Base-by-base conservation (phyloP, 129 eudicot species). In the Helianthus tuberosus region DNA sequence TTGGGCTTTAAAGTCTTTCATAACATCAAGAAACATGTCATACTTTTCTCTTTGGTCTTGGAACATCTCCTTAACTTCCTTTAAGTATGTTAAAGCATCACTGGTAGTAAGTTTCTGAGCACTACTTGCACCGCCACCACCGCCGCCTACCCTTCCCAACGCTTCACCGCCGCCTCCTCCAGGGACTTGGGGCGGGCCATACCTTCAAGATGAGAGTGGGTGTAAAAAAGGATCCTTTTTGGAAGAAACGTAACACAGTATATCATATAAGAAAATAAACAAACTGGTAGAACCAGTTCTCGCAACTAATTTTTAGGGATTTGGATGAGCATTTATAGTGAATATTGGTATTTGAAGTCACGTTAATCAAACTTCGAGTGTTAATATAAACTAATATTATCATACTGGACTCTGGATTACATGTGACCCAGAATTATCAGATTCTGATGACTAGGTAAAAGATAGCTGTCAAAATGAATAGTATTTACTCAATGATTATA, bases 1-100 rank as follows among this genome's bases (percentile, higher is more conserved):
- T 88, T 90, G 97, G 66, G 98, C 98, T 84, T 94, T 94, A 54
- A 90, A 90, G 78, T 90, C 93, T 79, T 90, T 90, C 96, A 90
- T 90, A 55, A 90, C 91, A 62, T 90, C 93, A 77, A 90, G 96
- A 60, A 90, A 90, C 82, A 81, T 88, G 73, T 85, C 91, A 64
- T 90, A 94, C 69, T 90, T 94, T 50, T 88, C 98, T 71, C 93
- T 81, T 69, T 94, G 91, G 68, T 88, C 96, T 74, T 85, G 88
- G 51, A 94, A 94, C 89, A 88, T 90, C 63, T 94, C 98, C 84
- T 94, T 94, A 71, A 94, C 98, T 71, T 94, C 91, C 72, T 94
- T 94, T 73, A 94, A 81, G 70, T 94, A 94, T 11, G 88, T 80
- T 73, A 90, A 84, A 3, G 98, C 98, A 55, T 94, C 98, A 61